A percentile compares a stretch with the other conserved stretches of the same genome.
Conservation (phyloP, 1,139 yeast genomes). For the Geotrichum carabidarum region DNA sequence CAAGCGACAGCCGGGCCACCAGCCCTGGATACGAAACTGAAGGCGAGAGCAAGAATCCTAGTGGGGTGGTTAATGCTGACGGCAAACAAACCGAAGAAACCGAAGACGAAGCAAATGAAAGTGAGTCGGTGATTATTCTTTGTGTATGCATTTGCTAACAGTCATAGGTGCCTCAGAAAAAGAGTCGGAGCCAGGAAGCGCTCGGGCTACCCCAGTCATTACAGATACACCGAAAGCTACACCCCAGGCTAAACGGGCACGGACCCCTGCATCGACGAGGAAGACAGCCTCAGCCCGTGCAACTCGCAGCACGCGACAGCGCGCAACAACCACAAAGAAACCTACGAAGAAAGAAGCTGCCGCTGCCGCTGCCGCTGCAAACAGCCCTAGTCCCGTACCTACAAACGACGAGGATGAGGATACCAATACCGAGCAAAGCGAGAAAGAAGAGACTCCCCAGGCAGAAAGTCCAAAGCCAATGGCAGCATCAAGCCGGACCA, state of each 20-base stretch:
- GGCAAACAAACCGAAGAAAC: slow-evolving; percentile 9
- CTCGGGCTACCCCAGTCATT: slow-evolving; percentile 8
- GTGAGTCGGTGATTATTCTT: background rate
- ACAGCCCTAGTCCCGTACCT: slow-evolving; percentile 2
- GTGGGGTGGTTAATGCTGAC: slow-evolving; percentile 9
- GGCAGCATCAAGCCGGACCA: slow-evolving; percentile 19
- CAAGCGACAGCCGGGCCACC: slow-evolving; percentile 21
- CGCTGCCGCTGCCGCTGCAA: slow-evolving; percentile 17
- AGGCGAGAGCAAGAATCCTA: slow-evolving; percentile 20
- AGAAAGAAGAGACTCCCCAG: slow-evolving; percentile 16
- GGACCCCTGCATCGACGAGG: slow-evolving; percentile 19
- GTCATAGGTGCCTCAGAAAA: slow-evolving; percentile 1
- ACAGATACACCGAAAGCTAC: slow-evolving; percentile 15
- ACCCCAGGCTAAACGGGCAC: slow-evolving; percentile 14
- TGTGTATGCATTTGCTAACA: background rate
- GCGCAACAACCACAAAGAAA: slow-evolving; percentile 10
- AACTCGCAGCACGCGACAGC: slow-evolving; percentile 16
- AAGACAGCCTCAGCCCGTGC: slow-evolving; percentile 12
- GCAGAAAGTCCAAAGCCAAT: slow-evolving; percentile 13
- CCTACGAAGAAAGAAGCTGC: slow-evolving; percentile 16
- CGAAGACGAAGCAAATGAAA: slow-evolving; percentile 13
- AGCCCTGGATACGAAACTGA: slow-evolving; percentile 20
- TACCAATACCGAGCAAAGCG: slow-evolving; percentile 20
- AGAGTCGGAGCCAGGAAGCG: slow-evolving; percentile 14
- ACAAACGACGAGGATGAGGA: slow-evolving; percentile 18